Percentiles rank a stretch among this genome's conserved stretches.
Conservation (phyloP, 164 flowering plant species). For the Magnolia officinalis region DNA sequence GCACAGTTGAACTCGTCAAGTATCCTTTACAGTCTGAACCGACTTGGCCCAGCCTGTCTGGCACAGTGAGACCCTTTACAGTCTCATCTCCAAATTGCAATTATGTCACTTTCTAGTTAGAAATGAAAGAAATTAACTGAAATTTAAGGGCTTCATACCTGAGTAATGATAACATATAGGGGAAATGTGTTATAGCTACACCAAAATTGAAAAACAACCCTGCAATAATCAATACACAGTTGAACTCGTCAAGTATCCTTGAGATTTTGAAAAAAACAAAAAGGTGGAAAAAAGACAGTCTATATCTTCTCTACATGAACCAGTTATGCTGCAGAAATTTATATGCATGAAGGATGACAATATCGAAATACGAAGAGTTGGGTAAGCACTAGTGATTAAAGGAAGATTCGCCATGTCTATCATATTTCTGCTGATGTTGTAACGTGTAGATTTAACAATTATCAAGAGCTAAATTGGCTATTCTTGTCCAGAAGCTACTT, state of each 20-base stretch:
- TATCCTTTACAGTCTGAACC: too few species aligned
- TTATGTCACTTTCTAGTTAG: too few species aligned
- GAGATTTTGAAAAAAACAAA: not conserved
- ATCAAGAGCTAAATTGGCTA: not conserved
- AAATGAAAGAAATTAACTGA: too few species aligned
- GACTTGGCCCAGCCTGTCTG: too few species aligned
- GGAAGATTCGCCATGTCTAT: not conserved
- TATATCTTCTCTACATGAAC: not conserved
- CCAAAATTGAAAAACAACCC: conserved; percentile 71
- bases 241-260: not conserved
- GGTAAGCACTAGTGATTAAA: not conserved
- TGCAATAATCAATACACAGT: conserved; percentile 23
- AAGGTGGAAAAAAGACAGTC: not conserved
- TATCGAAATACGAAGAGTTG: not conserved
- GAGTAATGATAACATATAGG: conserved; percentile 69
- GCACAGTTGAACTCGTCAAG: too few species aligned
- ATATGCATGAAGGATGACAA: not conserved
- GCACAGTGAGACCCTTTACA: too few species aligned
- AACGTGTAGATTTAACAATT: not conserved
- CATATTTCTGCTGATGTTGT: not conserved
- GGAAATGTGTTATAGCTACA: conserved; percentile 88
- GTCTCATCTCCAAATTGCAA: too few species aligned
- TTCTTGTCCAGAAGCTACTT: too few species aligned
- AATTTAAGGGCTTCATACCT: conserved; percentile 37
- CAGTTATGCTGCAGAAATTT: not conserved